Conservation (phyloP, 805 yeast genomes). For the Metschnikowia matae region DNA sequence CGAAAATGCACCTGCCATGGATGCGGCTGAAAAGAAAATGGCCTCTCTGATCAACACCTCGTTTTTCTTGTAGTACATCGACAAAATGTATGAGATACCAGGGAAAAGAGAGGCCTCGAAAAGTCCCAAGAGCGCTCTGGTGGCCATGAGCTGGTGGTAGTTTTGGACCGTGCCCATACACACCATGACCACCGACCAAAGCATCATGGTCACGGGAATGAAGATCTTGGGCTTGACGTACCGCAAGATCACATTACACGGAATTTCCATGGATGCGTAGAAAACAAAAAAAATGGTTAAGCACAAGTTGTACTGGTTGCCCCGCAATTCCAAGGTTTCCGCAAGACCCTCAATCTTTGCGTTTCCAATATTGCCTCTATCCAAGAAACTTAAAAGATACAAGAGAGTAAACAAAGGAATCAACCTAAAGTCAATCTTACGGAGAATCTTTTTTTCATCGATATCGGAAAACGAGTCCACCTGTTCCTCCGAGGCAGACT, state of each 20-base stretch:
- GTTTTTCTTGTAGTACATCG: slow-evolving; percentile 58
- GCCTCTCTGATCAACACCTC: slow-evolving; percentile 70
- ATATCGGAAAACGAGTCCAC: slow-evolving; percentile 23
- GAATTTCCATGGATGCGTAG: slow-evolving; percentile 58
- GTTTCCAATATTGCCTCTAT: slow-evolving; percentile 78
- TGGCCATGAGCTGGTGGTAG: slow-evolving; percentile 56
- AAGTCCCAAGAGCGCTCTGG: slow-evolving; percentile 63
- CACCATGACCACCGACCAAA: slow-evolving; percentile 61
- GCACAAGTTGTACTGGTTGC: slow-evolving; percentile 59
- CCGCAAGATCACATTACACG: slow-evolving; percentile 61
- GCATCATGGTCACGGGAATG: slow-evolving; percentile 54
- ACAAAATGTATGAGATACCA: slow-evolving; percentile 64
- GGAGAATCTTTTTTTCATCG: slow-evolving; percentile 51
- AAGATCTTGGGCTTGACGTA: slow-evolving; percentile 60
- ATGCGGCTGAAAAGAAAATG: slow-evolving; percentile 65
- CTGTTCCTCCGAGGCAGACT: background rate
- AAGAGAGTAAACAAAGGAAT: slow-evolving; percentile 74
- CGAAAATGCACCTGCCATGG: slow-evolving; percentile 75
- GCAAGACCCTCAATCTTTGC: slow-evolving; percentile 72
- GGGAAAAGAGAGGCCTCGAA: slow-evolving; percentile 74
- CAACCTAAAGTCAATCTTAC: slow-evolving; percentile 64
- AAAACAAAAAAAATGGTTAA: slow-evolving; percentile 71
- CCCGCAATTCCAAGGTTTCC: slow-evolving; percentile 48
- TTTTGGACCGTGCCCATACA: slow-evolving; percentile 62
- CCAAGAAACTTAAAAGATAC: slow-evolving; percentile 73